Evolutionary conservation across 2,329 filamentous ascomycete species (phyloP), one percentile per base, ranked within the genome.

Genomic region (Hyphodiscus sp.): DNA sequence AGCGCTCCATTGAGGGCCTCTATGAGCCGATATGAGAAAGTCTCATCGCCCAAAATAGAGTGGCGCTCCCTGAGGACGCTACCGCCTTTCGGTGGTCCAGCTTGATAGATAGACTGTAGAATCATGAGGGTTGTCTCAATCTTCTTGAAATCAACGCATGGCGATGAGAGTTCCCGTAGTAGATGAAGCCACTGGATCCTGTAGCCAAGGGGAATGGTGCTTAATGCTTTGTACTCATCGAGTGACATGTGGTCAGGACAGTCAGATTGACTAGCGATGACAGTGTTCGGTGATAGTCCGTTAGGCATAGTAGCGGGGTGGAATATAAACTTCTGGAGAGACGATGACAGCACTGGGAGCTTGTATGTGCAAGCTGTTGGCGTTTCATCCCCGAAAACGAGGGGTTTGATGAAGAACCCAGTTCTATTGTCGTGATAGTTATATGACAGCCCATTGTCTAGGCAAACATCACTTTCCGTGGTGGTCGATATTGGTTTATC

Each of bases 101-200:
- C 69, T 64, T 82, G 75, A 53, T 73, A 69, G 10, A 74, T 69
- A 26, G 71, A 68, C 56, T 86, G 81, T 2, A 74, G 61, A 1
- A 83, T 52, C 0, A 82, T 60, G 5, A 74, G 58, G 5, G 65
- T 66, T 0, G 78, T 77, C 42, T 80, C 76, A 0, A 68, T 50
- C 46, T 77, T 76, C 9, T 74, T 76, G 45, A 81, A 75, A 47
- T 80, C 74, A 0, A 85, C 48, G 0, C 68, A 69, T 0, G 77
- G 73, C 2, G 69, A 67, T 0, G 67, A 64, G 1, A 85, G 64
- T 59, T 83, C 74, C 1, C 69, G 58, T 0, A 81, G 60, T 2
- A 85, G 73, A 51, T 82, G 83, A 13, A 70, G 60, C 76, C 79
- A 85, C 50, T 81, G 77, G 11, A 82, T 65, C 1, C 65, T 61